Conservation (phyloP, 2,329 filamentous ascomycete species). For the Pyrenochaeta sp. region DNA sequence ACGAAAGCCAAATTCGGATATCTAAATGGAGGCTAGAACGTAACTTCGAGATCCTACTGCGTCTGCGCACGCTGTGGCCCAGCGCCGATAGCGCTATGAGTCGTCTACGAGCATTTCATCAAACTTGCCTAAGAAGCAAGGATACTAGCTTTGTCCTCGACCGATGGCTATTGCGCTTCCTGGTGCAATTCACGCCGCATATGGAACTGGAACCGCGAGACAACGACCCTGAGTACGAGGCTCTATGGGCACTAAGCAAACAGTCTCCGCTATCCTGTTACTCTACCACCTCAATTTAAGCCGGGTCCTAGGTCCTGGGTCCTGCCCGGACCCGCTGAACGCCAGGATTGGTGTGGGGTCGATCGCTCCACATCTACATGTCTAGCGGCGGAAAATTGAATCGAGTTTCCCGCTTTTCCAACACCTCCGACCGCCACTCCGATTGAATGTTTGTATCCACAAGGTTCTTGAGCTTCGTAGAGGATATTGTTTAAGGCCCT, state of each 20-base stretch:
- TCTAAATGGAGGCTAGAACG: conserved; percentile 31
- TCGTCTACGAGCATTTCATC: conserved; percentile 32
- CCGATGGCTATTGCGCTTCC: conserved; percentile 32
- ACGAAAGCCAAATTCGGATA: conserved; percentile 27
- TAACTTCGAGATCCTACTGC: conserved; percentile 31
- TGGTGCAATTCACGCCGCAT: conserved; percentile 34
- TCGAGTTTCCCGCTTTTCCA: conserved; percentile 18
- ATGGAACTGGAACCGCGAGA: conserved; percentile 36
- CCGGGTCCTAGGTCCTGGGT: too few relatives aligned
- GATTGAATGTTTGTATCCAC: conserved; percentile 15
- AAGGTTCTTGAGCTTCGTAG: conserved; percentile 16
- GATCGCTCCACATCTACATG: too few relatives aligned
- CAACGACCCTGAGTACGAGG: conserved; percentile 33
- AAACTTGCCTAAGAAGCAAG: conserved; percentile 32
- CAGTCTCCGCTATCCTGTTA: conserved; percentile 33
- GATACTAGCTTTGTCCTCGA: conserved; percentile 36
- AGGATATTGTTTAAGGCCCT: too few relatives aligned
- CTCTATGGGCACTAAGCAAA: conserved; percentile 28
- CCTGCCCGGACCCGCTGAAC: too few relatives aligned
- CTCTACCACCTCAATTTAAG: conserved; percentile 23
- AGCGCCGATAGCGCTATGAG: conserved; percentile 35
- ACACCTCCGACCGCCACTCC: conserved; percentile 2
- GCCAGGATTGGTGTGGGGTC: neutral
- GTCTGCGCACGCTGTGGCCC: conserved; percentile 29
- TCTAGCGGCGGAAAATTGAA: conserved; percentile 31